A percentile compares a stretch with the other conserved stretches of the same genome.
Conservation (phyloP, 495 filamentous ascomycete species). For the Podospora conica region DNA sequence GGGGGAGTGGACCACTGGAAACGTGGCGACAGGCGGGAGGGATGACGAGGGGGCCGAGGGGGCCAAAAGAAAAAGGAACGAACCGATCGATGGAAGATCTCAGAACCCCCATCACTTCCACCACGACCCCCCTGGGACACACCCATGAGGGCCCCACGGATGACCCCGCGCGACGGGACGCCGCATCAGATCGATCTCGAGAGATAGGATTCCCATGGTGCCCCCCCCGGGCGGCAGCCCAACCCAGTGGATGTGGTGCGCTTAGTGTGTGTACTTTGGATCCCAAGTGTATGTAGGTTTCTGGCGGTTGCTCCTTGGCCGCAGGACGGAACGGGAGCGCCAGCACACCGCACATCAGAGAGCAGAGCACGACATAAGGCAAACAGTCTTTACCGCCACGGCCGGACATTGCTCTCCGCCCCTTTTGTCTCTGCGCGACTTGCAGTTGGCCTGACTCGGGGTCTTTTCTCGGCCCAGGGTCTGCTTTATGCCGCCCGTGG, state of each 20-base stretch:
- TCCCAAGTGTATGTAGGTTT: background rate
- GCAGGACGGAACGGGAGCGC: background rate
- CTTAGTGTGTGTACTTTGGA: background rate
- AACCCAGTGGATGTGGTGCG: background rate
- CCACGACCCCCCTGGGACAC: background rate
- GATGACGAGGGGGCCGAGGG: background rate
- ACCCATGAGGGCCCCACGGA: background rate
- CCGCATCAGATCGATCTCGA: background rate
- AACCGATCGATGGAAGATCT: background rate
- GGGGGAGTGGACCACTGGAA: background rate
- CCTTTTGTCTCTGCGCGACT: constrained; percentile 10
- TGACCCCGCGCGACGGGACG: background rate
- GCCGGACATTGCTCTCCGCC: background rate
- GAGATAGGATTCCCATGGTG: background rate
- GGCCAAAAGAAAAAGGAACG: background rate
- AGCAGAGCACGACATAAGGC: background rate
- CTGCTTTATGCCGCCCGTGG: background rate
- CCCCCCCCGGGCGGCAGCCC: background rate
- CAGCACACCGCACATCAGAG: background rate
- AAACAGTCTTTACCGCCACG: background rate
- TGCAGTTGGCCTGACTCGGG: background rate
- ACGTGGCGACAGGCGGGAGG: background rate
- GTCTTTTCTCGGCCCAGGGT: background rate
- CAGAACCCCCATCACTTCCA: background rate
- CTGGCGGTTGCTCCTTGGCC: background rate